phyloP scores from a whole-genome alignment of 495 filamentous ascomycete genomes.

The Corynascus novoguineensis region DNA sequence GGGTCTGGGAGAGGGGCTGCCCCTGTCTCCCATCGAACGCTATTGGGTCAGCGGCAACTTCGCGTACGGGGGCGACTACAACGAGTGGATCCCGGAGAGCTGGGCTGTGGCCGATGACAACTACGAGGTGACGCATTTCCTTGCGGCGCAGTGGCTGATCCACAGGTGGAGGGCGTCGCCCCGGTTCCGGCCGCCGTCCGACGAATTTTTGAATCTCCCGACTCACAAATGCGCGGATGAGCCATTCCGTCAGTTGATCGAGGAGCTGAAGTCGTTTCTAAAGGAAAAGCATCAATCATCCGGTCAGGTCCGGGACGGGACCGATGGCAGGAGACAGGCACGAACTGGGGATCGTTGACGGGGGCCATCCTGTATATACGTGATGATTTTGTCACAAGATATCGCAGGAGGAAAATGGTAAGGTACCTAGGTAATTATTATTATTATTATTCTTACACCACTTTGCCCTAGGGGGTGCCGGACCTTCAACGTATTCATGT shows the following conservation, averaged over 20 bases:
- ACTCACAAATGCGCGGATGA: neutral
- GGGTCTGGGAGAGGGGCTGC: neutral
- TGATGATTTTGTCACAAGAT: too few species aligned
- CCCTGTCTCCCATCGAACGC: neutral
- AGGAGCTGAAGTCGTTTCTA: neutral
- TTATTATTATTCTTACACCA: constrained; percentile 6
- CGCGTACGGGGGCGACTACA: neutral
- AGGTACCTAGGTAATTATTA: too few species aligned
- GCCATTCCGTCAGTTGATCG: neutral
- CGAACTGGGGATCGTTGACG: too few species aligned
- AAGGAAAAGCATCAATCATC: neutral
- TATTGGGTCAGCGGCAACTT: neutral
- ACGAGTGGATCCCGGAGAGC: neutral
- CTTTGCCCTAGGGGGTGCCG: constrained; percentile 1
- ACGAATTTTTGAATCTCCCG: neutral
- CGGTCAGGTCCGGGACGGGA: too few species aligned
- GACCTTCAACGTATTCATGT: neutral
- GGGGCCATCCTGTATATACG: too few species aligned
- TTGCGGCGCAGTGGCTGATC: neutral
- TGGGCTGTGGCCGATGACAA: neutral
- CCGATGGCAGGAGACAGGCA: too few species aligned
- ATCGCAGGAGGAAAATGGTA: too few species aligned
- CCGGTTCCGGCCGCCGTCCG: neutral
- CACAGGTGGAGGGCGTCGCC: neutral
- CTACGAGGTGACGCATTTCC: neutral